phyloP scores from a whole-genome alignment of 2,329 filamentous ascomycete genomes.

The Monosporascus cannonballus region DNA sequence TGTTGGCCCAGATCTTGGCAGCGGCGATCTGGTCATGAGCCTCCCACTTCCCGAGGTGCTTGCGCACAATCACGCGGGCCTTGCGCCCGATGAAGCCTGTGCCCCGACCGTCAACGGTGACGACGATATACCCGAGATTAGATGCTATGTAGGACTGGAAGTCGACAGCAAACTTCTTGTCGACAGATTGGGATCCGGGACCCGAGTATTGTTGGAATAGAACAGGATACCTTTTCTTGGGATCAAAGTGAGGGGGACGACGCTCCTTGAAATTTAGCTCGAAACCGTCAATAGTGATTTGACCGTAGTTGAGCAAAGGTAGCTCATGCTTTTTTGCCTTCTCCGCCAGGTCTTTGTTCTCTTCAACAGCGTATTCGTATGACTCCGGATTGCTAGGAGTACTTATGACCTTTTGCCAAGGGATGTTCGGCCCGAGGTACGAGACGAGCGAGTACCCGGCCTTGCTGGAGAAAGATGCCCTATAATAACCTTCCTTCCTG shows the following conservation, averaged over 20 bases:
- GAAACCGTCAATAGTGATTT: conserved; percentile 75
- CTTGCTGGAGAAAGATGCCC: conserved; percentile 74
- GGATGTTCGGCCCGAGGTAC: conserved; percentile 78
- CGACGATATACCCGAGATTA: conserved; percentile 81
- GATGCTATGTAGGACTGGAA: conserved; percentile 89
- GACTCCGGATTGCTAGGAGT: conserved; percentile 62
- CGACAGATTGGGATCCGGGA: conserved; percentile 84
- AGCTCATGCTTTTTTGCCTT: conserved; percentile 72
- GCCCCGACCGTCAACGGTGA: conserved; percentile 89
- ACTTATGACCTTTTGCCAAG: conserved; percentile 85
- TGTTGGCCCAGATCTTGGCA: conserved; percentile 75
- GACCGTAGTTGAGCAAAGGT: conserved; percentile 76
- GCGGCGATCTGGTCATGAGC: conserved; percentile 86
- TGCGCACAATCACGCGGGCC: conserved; percentile 74
- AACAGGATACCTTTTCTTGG: conserved; percentile 81
- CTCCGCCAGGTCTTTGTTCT: conserved; percentile 65
- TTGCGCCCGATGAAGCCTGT: conserved; percentile 86
- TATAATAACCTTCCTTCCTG: conserved; percentile 69
- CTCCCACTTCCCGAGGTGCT: conserved; percentile 79
- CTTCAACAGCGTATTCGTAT: conserved; percentile 69
- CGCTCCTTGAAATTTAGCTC: conserved; percentile 71
- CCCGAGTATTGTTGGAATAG: conserved; percentile 94
- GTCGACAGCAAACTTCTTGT: conserved; percentile 74
- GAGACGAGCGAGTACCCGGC: conserved; percentile 79
- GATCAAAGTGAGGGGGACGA: conserved; percentile 81